These are phyloP conservation scores for Lanmaoa pseudosensibilis DNA, from an alignment of 768 basidiomycete species.

Conservation along the genomic window DNA sequence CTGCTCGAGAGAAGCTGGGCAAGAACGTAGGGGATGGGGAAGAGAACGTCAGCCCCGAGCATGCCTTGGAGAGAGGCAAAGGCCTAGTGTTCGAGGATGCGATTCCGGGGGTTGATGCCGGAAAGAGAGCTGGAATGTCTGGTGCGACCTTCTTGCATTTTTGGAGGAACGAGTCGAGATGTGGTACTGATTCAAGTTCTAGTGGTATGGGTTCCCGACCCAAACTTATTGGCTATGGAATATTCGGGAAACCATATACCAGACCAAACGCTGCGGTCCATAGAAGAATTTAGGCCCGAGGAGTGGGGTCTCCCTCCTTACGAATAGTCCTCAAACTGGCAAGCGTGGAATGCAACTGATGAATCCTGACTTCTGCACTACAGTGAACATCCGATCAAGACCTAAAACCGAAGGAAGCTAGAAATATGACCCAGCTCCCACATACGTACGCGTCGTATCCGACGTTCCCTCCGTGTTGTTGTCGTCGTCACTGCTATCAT, in stretches of 20 bases:
- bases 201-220: constrained; percentile 89
- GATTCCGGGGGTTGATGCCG: constrained; percentile 74
- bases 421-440: constrained; percentile 48
- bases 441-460: constrained; percentile 30
- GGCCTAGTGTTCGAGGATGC: constrained; percentile 87
- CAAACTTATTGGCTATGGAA: constrained; percentile 56
- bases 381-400: not conserved
- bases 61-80: constrained; percentile 50
- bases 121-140: constrained; percentile 82
- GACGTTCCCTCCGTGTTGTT: constrained; percentile 1
- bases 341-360: not conserved
- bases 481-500: constrained; percentile 29
- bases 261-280: constrained; percentile 57
- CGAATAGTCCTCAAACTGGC: constrained; percentile 12
- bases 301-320: constrained; percentile 84
- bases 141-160: constrained; percentile 45
- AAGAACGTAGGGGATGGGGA: constrained; percentile 53
- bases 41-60: constrained; percentile 32
- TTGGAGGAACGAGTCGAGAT: not conserved
- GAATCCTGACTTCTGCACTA: not conserved
- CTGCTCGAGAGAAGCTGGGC: constrained; percentile 61
- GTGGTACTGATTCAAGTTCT: constrained; percentile 4
- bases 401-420: constrained; percentile 14
- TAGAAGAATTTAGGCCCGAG: constrained; percentile 77
- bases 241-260: constrained; percentile 50